Evolutionary conservation across 495 filamentous ascomycete species (phyloP).

Genomic region (Penicillium verhagenii): DNA sequence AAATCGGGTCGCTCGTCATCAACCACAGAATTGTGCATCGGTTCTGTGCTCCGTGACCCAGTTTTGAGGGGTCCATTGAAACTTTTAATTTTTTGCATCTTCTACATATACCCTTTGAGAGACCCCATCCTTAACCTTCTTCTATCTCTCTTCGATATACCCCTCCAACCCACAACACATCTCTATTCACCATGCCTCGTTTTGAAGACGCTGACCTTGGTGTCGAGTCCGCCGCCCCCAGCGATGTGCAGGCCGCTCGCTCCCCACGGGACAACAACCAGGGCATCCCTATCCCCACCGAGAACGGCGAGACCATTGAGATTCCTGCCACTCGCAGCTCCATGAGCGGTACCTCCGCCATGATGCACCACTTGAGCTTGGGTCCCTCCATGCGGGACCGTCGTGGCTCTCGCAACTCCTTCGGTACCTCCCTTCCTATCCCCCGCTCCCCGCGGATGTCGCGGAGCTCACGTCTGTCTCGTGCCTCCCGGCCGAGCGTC

Average conservation of each 20-base stretch:
- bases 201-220: conserved; percentile 59
- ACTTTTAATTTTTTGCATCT: neutral
- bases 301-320: conserved; percentile 59
- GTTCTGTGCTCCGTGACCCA: conserved; percentile 3
- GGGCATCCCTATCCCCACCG: conserved; percentile 48
- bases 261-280: conserved; percentile 29
- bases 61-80: conserved; percentile 3
- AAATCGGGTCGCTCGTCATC: conserved; percentile 5
- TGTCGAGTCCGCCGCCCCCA: conserved; percentile 31
- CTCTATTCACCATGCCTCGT: conserved; percentile 55
- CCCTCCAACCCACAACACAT: neutral
- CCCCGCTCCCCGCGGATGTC: conserved; percentile 68
- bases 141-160: neutral
- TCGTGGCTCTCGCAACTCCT: conserved; percentile 73
- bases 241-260: conserved; percentile 16
- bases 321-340: conserved; percentile 69
- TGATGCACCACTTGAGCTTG: conserved; percentile 72
- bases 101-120: neutral
- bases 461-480: conserved; percentile 56
- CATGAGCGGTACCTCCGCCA: conserved; percentile 62
- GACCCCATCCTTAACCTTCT: neutral
- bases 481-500: conserved; percentile 33
- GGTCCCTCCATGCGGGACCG: conserved; percentile 65
- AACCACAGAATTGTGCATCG: neutral
- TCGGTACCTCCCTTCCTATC: conserved; percentile 74